Conservation (phyloP, 2,329 filamentous ascomycete species). For the Epichloe festucae region DNA sequence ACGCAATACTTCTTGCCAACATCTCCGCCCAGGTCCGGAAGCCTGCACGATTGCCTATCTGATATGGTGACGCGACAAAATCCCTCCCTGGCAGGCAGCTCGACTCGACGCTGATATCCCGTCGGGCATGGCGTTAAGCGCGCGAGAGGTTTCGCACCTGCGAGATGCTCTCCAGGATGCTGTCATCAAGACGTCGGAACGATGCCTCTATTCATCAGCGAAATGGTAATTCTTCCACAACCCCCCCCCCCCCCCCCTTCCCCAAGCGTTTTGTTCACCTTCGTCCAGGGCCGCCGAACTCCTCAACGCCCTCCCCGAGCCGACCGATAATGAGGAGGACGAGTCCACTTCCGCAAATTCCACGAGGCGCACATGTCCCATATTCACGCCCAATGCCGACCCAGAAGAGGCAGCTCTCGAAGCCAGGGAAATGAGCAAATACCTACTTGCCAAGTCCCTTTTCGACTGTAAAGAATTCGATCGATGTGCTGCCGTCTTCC, state of each 20-base stretch:
- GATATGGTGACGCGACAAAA: background rate
- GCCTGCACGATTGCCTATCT: background rate
- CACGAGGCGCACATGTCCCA: conserved; percentile 28
- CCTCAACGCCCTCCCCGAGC: conserved; percentile 64
- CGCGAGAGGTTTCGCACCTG: conserved; percentile 48
- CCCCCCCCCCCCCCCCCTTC: too few relatives aligned
- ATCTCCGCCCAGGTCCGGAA: background rate
- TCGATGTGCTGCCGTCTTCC: conserved; percentile 78
- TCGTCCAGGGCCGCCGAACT: conserved; percentile 76
- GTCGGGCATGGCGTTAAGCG: conserved; percentile 37
- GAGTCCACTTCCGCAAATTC: conserved; percentile 16
- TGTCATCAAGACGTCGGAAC: conserved; percentile 80
- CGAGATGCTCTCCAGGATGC: conserved; percentile 70
- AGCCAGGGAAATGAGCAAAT: conserved; percentile 65
- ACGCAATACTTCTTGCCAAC: background rate
- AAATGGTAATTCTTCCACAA: conserved; percentile 58
- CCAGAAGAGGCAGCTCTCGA: conserved; percentile 64
- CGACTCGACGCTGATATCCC: background rate
- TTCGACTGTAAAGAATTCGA: conserved; percentile 95
- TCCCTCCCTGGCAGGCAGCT: background rate
- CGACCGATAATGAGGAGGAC: conserved; percentile 39
- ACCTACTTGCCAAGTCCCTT: conserved; percentile 81
- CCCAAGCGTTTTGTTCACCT: background rate
- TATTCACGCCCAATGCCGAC: conserved; percentile 48
- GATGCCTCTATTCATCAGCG: conserved; percentile 88